Evolutionary conservation across 768 basidiomycete species (phyloP).

Genomic region (Hortiboletus campestris): DNA sequence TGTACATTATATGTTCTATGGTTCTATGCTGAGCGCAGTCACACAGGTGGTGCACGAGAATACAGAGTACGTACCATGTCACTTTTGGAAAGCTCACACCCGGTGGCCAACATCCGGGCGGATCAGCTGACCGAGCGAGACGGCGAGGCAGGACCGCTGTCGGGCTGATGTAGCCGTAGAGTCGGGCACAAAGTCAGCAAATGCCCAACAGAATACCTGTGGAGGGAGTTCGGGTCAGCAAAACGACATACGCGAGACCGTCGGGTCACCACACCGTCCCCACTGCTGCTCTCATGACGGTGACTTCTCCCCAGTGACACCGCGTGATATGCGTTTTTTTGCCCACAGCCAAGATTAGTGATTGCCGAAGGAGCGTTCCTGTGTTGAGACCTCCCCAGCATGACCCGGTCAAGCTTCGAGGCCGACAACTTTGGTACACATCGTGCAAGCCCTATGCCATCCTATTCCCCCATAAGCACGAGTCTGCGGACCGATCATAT

Average conservation of each 20-base stretch:
- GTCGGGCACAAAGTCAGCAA: too few relatives aligned
- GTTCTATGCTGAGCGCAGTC: background rate
- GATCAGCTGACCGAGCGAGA: slow-evolving; percentile 6
- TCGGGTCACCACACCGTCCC: background rate
- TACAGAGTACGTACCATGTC: too few relatives aligned
- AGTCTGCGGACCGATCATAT: background rate
- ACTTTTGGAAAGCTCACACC: background rate
- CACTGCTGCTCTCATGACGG: slow-evolving; percentile 5
- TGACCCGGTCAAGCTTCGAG: background rate
- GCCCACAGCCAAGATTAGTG: background rate
- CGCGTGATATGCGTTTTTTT: too few relatives aligned
- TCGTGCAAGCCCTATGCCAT: background rate
- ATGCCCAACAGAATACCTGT: too few relatives aligned
- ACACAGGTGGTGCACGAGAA: background rate
- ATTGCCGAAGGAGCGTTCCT: background rate
- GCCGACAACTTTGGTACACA: background rate
- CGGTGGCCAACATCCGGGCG: background rate
- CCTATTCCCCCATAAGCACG: background rate
- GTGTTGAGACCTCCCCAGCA: background rate
- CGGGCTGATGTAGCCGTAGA: background rate
- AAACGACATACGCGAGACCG: too few relatives aligned
- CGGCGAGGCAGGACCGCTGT: background rate
- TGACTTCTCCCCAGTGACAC: background rate
- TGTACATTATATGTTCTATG: slow-evolving; percentile 13
- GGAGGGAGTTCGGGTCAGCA: too few relatives aligned